Evolutionary conservation across 2,329 filamentous ascomycete species (phyloP).

Genomic region (Alternaria ethzedia): DNA sequence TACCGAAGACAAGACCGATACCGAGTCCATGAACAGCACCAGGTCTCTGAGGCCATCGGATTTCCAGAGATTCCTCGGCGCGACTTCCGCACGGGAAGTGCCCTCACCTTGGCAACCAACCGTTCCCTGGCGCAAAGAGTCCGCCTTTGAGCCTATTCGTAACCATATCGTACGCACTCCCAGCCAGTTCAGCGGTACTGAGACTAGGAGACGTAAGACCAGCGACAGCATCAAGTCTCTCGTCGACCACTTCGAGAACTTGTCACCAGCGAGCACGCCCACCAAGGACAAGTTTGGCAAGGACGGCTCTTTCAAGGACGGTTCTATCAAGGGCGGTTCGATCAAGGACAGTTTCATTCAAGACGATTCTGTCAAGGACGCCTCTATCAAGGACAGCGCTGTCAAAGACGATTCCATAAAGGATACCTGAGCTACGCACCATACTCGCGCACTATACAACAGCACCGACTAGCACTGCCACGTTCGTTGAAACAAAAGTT

Average conservation of each 20-base stretch:
- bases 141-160: background rate
- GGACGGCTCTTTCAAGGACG: background rate
- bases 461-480: background rate
- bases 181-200: background rate
- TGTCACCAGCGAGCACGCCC: background rate
- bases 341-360: too few species aligned
- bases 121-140: background rate
- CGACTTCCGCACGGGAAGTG: background rate
- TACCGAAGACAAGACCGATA: background rate
- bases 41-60: background rate
- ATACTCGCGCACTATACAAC: too few species aligned
- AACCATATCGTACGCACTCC: background rate
- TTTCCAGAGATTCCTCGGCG: background rate
- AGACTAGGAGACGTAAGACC: background rate
- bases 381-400: too few species aligned
- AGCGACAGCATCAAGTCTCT: slow-evolving; percentile 4
- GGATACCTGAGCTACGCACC: too few species aligned
- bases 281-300: background rate
- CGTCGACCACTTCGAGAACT: background rate
- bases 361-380: background rate
- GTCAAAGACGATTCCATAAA: too few species aligned
- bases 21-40: accelerated
- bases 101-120: background rate
- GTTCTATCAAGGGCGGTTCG: accelerated
- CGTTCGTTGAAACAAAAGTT: background rate